Evolutionary conservation across 768 basidiomycete species (phyloP), one percentile per base, ranked within the genome.

Genomic region (Tylopilus vinaceipallidus): DNA sequence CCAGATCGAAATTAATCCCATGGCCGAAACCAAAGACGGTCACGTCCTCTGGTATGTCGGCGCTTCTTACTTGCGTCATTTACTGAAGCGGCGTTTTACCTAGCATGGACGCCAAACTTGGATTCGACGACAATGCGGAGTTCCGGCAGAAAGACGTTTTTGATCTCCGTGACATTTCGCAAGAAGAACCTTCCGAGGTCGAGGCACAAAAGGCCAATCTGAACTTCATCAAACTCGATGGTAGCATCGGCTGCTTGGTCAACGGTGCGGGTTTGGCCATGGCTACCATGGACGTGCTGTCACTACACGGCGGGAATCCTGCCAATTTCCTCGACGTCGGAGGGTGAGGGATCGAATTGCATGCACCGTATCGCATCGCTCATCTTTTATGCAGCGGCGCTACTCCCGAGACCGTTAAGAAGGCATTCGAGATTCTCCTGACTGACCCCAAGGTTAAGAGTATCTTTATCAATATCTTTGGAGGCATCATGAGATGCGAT

Each of bases 231-330:
- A 98, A 99, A 74, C 86, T 99, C 37, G 97, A 99, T 64, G 97
- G 97, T 26, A 89, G 81, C 71, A 85, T 99, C 52, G 97, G 97
- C 24, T 99, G 97, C 74, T 76, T 99, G 45, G 97, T 99, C 54
- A 99, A 99, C 61, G 97, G 97, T 62, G 97, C 97, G 44, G 97
- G 97, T 63, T 75, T 99, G 53, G 97, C 97, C 43, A 99, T 99
- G 97, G 97, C 97, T 32, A 99, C 97, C 48, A 98, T 99, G 97
- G 97, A 99, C 63, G 95, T 98, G n/a, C 79, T 99, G 49, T 83
- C 94, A 41, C 76, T 97, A 44, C 91, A 98, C 65, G 97, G 97
- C 42, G 97, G 92, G 44, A 86, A 95, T 59, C 97, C 97, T 5
- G 97, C 97, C 47, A 98, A 99, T 71, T 99, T 99, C 81, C 79